phyloP scores from a whole-genome alignment of 2,329 filamentous ascomycete genomes.

The Rutstroemia sp. region DNA sequence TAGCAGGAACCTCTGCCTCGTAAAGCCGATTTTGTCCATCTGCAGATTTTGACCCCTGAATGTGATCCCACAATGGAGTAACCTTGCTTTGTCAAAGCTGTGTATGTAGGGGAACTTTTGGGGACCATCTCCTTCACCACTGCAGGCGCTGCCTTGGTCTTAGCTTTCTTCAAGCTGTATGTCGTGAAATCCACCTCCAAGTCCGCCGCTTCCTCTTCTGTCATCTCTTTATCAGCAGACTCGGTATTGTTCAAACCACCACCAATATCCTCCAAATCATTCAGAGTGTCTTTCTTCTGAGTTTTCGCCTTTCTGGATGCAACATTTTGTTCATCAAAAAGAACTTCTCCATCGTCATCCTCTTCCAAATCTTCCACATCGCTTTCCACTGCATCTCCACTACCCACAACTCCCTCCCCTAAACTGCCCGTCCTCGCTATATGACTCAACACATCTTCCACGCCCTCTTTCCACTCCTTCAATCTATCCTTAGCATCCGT shows the following conservation, averaged over 20 bases:
- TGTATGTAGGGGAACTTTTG: slow-evolving; percentile 79
- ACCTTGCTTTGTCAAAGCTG: slow-evolving; percentile 87
- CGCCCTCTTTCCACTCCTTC: slow-evolving; percentile 69
- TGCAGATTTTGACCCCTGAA: slow-evolving; percentile 94
- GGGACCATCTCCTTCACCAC: slow-evolving; percentile 88
- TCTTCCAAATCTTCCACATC: slow-evolving; percentile 65
- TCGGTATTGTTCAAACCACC: slow-evolving; percentile 48
- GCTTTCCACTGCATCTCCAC: slow-evolving; percentile 77
- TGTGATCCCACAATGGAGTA: slow-evolving; percentile 94
- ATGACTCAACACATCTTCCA: slow-evolving; percentile 62
- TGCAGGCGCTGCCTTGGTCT: slow-evolving; percentile 34
- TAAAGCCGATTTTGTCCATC: slow-evolving; percentile 96
- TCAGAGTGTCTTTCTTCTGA: slow-evolving; percentile 47
- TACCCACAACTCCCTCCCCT: slow-evolving; percentile 65
- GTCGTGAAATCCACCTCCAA: slow-evolving; percentile 85
- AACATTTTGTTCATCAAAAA: slow-evolving; percentile 41
- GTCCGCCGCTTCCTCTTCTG: slow-evolving; percentile 32
- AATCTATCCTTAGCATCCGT: slow-evolving; percentile 60
- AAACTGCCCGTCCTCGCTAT: slow-evolving; percentile 52
- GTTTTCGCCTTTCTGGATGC: slow-evolving; percentile 32
- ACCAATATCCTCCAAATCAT: slow-evolving; percentile 81
- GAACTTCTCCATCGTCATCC: slow-evolving; percentile 42
- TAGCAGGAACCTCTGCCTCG: slow-evolving; percentile 93
- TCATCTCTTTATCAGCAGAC: slow-evolving; percentile 24
- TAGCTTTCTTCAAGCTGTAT: slow-evolving; percentile 44